A percentile compares a stretch with the other conserved stretches of the same genome.
Conservation (phyloP, 2,329 filamentous ascomycete species). For the Apiospora phragmitis region DNA sequence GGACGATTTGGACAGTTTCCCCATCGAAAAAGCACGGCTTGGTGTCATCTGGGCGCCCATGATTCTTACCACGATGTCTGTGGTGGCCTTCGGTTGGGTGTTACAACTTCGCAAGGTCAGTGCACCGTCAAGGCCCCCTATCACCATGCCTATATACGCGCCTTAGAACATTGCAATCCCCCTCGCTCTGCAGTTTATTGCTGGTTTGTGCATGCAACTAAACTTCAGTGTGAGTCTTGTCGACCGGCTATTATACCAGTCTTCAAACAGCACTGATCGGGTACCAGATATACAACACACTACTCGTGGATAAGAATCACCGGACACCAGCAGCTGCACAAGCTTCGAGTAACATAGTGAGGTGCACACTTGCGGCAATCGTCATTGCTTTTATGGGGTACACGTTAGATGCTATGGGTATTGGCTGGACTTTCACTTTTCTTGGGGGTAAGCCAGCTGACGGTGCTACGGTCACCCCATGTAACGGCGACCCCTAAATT, state of each 20-base stretch:
- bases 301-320: slow-evolving; percentile 5
- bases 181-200: slow-evolving; percentile 24
- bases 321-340: slow-evolving; percentile 1
- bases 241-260: not conserved
- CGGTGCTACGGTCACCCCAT: too few relatives aligned
- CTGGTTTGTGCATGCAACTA: slow-evolving; percentile 22
- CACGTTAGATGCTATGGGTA: not conserved
- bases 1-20: slow-evolving; percentile 22
- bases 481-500: too few relatives aligned
- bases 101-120: slow-evolving; percentile 19
- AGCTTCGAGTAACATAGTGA: not conserved
- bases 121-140: not conserved
- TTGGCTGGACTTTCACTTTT: not conserved
- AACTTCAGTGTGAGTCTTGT: slow-evolving; percentile 17
- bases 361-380: not conserved
- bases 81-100: slow-evolving; percentile 17
- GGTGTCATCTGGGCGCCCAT: slow-evolving; percentile 17
- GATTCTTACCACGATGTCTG: slow-evolving; percentile 6
- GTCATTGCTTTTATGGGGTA: not conserved
- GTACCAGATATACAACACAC: not conserved
- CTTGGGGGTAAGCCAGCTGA: too few relatives aligned
- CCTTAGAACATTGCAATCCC: slow-evolving; percentile 19
- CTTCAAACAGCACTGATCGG: not conserved
- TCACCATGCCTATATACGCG: not conserved
- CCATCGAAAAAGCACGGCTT: slow-evolving; percentile 17